Base-by-base conservation (phyloP, 495 filamentous ascomycete species). In the Penicillium egyptiacum region DNA sequence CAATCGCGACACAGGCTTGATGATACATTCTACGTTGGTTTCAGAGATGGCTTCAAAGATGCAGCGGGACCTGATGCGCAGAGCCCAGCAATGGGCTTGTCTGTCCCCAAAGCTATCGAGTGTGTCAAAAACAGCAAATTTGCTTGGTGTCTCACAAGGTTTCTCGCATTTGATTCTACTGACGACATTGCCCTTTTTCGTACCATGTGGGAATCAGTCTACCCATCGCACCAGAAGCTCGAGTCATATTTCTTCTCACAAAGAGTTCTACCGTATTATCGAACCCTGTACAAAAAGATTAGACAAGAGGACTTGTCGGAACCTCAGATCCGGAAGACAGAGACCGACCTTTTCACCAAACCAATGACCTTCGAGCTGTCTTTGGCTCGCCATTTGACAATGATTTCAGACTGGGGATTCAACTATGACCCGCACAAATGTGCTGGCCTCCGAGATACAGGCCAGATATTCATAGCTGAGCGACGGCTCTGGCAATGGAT, bases 401-500 rank as follows among this genome's bases (percentile, higher is more conserved):
- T 30, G 44, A 7, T 30, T 30, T n/a, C 44, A 19, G 44, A 47
- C 17, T 30, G 44, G 44, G 44, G 26, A 9, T 19, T 19, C 16
- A 28, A 28, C 9, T 47, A 30, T 16, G 44, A 47, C 11, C 14
- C 1, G 6, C 19, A 11, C 5, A 19, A 19, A 20, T 30, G 25
- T 17, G 25, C 44, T 17, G 44, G 44, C 4, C 44, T 47, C 14
- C 44, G 44, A 47, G 44, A 47, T 2, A 30, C 44, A 28, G 44
- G 12, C 2, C 6, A 47, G n/a, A 47, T 19, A 17, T 47, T 47
- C 8, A 19, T 28, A 2, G 30, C 25, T 14, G 26, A 28, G 26
- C 5, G 16, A 30, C 44, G 26, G 16, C 44, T 47, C 17, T 47
- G 44, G 44, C 44, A 26, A 47, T 47, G 44, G 44, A 47, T 47